Base-by-base conservation (phyloP, 176 grass and related monocot species). In the Triticum urartu region DNA sequence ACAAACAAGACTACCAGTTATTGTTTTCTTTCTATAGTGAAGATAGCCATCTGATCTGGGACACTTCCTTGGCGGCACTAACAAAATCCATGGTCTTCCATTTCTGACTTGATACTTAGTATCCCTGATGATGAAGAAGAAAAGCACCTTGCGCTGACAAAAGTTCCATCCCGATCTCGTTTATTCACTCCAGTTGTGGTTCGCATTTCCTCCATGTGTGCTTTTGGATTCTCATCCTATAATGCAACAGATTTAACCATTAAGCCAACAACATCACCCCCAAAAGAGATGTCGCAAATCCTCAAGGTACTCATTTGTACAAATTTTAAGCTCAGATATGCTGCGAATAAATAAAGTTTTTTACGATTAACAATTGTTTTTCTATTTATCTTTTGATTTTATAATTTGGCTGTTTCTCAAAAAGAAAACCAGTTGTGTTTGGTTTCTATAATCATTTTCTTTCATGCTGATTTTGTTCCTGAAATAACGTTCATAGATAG, bases 81-180 rank as follows among this genome's bases (percentile, higher is more conserved):
- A 74, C 69, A 62, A 77, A 95, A 92, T 74, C 88, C 91, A 86
- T 82, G 88, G 66, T 98, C 83, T 85, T 94, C 86, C 89, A 98
- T 98, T 78, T 91, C 86, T 83, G 83, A 83, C 84, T 87, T 95
- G 80, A 93, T 89, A 66, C 15, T 70, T 50, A 87, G 81, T 21
- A 98, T 85, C 65, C 59, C 81, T 69, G 64, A 48, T 48, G 11
- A 48, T 48, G 3, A 85, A n/a, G 86, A 79, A 63, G 68, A 72
- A 78, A 77, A 61, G 50, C 33, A 84, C 22, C 15, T 17, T 47
- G 77, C 60, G 25, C 25, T 25, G 25, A 80, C 75, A 72, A 75
- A 72, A 18, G 64, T 83, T 45, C 65, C 73, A 88, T 86, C 81
- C 59, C 50, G 64, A 8, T 9, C 66, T 28, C 58, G 74, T 59